phyloP scores from a whole-genome alignment of 257 asterid genomes.

The Jasminum sambac region DNA sequence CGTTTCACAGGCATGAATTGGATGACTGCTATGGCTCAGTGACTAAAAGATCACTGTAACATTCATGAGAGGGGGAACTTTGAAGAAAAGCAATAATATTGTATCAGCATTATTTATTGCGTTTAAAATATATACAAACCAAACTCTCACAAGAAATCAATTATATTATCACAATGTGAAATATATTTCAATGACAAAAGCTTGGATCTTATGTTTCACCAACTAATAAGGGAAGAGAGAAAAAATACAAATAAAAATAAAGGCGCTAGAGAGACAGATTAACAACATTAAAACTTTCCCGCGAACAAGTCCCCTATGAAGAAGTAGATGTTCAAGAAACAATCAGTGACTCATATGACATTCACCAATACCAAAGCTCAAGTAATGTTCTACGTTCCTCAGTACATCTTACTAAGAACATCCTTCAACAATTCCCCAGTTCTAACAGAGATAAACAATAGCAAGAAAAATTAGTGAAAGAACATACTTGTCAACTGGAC shows the following conservation, averaged over 20 bases:
- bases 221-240: background rate
- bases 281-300: background rate
- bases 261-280: background rate
- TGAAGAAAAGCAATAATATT: slow-evolving; percentile 1
- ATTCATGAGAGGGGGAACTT: background rate
- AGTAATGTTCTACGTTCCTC: background rate
- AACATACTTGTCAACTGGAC: slow-evolving; percentile 69
- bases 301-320: background rate
- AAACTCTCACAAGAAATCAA: slow-evolving; percentile 10
- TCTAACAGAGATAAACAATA: slow-evolving; percentile 6
- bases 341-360: background rate
- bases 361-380: background rate
- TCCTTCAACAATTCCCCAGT: slow-evolving; percentile 10
- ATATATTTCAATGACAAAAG: background rate
- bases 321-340: slow-evolving; percentile 8
- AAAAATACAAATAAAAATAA: background rate
- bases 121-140: background rate
- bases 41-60: background rate
- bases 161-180: background rate
- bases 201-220: background rate
- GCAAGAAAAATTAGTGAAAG: slow-evolving; percentile 13
- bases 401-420: slow-evolving; percentile 10
- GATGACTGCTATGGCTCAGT: slow-evolving; percentile 3
- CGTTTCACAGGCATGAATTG: slow-evolving; percentile 5
- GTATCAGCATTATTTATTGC: too few relatives aligned